phyloP scores from a whole-genome alignment of 805 yeast genomes.

The Monosporozyma unispora region DNA sequence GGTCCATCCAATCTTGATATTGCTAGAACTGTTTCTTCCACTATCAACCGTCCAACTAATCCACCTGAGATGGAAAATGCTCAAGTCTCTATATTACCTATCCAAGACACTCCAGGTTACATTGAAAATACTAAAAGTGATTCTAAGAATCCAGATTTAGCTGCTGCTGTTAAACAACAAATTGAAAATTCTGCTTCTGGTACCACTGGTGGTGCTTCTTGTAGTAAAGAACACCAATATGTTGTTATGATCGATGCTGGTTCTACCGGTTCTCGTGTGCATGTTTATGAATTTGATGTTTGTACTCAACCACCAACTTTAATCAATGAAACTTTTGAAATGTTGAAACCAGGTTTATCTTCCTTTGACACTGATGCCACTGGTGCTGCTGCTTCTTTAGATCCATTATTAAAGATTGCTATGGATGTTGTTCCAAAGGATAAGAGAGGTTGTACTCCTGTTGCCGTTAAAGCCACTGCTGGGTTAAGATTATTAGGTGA shows the following conservation, averaged over 20 bases:
- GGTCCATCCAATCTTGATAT: slow-evolving; percentile 10
- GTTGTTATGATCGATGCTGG: slow-evolving; percentile 98
- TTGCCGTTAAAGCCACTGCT: slow-evolving; percentile 97
- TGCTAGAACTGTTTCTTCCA: slow-evolving; percentile 12
- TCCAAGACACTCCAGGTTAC: slow-evolving; percentile 19
- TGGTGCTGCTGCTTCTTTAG: slow-evolving; percentile 87
- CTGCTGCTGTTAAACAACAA: slow-evolving; percentile 17
- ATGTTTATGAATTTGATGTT: slow-evolving; percentile 83
- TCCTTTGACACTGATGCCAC: slow-evolving; percentile 68
- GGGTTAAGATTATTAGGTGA: slow-evolving; percentile 84
- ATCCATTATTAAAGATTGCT: slow-evolving; percentile 71
- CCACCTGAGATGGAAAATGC: slow-evolving; percentile 10
- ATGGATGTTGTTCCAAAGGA: slow-evolving; percentile 65
- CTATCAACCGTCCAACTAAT: slow-evolving; percentile 11
- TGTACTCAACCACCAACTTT: slow-evolving; percentile 79
- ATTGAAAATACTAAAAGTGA: slow-evolving; percentile 16
- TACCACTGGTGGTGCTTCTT: slow-evolving; percentile 9
- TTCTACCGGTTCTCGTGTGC: slow-evolving; percentile 93
- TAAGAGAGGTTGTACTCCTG: slow-evolving; percentile 74
- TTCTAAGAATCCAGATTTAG: slow-evolving; percentile 17
- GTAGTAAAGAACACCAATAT: slow-evolving; percentile 46
- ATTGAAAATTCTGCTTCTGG: slow-evolving; percentile 1
- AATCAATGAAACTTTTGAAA: slow-evolving; percentile 70
- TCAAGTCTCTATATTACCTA: slow-evolving; percentile 12
- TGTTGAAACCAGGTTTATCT: slow-evolving; percentile 89